These are phyloP conservation scores for Phytophthora tentaculata DNA, from an alignment of 352 stramenopile species.

Conservation along the genomic window DNA sequence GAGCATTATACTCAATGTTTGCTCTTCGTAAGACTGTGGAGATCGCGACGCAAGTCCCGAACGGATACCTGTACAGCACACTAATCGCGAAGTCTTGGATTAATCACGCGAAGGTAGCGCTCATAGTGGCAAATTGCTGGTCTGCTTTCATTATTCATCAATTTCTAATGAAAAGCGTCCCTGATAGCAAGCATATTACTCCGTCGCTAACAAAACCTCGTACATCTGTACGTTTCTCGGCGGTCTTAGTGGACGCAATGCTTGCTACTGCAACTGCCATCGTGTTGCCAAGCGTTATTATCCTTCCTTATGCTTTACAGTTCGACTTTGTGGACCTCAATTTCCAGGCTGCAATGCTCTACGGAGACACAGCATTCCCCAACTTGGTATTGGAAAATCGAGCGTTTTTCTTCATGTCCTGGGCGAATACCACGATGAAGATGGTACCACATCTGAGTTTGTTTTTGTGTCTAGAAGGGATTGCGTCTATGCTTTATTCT, in stretches of 20 bases:
- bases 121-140: slow-evolving; percentile 52
- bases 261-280: slow-evolving; percentile 6
- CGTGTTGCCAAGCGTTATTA: slow-evolving; percentile 20
- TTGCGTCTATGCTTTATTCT: slow-evolving; percentile 27
- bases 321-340: slow-evolving; percentile 40
- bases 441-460: slow-evolving; percentile 48
- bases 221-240: slow-evolving; percentile 13
- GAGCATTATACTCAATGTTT: slow-evolving; percentile 39
- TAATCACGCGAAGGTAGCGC: slow-evolving; percentile 51
- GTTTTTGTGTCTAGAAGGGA: slow-evolving; percentile 35
- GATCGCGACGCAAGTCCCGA: slow-evolving; percentile 46
- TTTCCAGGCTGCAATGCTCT: slow-evolving; percentile 43
- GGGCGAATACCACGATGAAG: slow-evolving; percentile 36
- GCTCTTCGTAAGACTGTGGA: slow-evolving; percentile 47
- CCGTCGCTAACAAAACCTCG: not conserved
- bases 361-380: slow-evolving; percentile 50
- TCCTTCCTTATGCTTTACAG: slow-evolving; percentile 23
- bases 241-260: slow-evolving; percentile 17
- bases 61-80: slow-evolving; percentile 53
- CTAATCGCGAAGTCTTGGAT: slow-evolving; percentile 53
- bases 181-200: not conserved
- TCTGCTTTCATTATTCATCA: slow-evolving; percentile 35
- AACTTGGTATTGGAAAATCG: slow-evolving; percentile 59
- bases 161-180: slow-evolving; percentile 5
- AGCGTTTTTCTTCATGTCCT: slow-evolving; percentile 42